Evolutionary conservation across 2,329 filamentous ascomycete species (phyloP), one percentile per base, ranked within the genome.

Genomic region (Trichoderma aggressivum): DNA sequence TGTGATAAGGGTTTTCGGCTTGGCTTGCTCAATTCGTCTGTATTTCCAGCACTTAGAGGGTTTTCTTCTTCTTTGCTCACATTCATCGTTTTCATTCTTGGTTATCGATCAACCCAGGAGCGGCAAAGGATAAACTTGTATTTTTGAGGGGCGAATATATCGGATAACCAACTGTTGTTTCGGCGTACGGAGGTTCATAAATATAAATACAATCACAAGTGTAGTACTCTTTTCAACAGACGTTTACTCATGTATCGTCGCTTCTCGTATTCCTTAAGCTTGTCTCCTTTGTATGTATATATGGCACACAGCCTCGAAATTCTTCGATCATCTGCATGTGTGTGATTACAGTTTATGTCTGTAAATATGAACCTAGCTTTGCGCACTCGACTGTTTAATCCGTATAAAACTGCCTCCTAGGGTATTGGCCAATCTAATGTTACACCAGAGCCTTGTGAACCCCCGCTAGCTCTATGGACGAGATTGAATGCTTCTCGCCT

Each of bases 1-100:
- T 99, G 82, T 90, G 28, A 72, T 6, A 14, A 32, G 2, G 58
- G 14, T 14, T 7, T 1, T n/a, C 8, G 1, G 14, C 14, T 61
- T 56, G 26, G 11, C 18, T 66, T 58, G 39, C 3, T n/a, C 32
- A 0, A 24, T 43, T 39, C 1, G 7, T 53, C 18, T 58, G 18
- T 34, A 3, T 34, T 34, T n/a, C 3, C 10, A 43, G 16, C 50
- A 36, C 6, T 39, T 56, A 39, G 63, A 66, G 63, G 18, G 32
- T 6, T 7, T 21, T 53, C n/a, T 21, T 64, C 47, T 53, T 28
- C 28, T 12, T 64, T 64, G 61, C 21, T 53, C 21, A 53, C n/a
- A 50, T 34, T 53, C 10, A 12, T 43, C 39, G 11, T 7, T 47
- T 34, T 64, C n/a, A 18, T 53, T 64, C 14, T 64, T 64, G 61